These are phyloP conservation scores for Marasmius tenuissimus DNA, from an alignment of 1,284 basidiomycete species.

Conservation along the genomic window DNA sequence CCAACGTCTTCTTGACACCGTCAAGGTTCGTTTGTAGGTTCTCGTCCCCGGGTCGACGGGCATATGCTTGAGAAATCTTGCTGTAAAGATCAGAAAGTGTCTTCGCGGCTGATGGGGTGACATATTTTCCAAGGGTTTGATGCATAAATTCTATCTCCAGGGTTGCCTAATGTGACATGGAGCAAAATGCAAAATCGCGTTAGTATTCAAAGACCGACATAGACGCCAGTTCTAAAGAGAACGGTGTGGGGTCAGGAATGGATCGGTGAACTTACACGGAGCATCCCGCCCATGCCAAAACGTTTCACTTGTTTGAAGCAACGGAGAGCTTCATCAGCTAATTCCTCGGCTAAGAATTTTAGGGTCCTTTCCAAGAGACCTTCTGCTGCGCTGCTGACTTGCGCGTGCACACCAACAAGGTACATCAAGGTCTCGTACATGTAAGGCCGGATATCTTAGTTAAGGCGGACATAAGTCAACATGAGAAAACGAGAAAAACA, in stretches of 20 bases:
- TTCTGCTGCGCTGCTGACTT: constrained; percentile 81
- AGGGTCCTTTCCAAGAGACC: constrained; percentile 83
- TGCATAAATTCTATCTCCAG: constrained; percentile 99
- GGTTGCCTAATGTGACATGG: constrained; percentile 66
- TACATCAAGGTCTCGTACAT: constrained; percentile 89
- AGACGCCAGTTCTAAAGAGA: not conserved
- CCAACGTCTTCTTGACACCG: constrained; percentile 86
- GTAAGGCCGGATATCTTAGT: constrained; percentile 87
- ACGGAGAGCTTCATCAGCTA: constrained; percentile 79
- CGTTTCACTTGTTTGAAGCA: constrained; percentile 85
- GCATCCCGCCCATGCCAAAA: constrained; percentile 98
- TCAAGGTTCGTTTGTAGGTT: constrained; percentile 88
- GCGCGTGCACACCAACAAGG: constrained; percentile 91
- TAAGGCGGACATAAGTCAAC: constrained; percentile 7
- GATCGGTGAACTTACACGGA: constrained; percentile 63
- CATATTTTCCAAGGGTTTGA: constrained; percentile 89
- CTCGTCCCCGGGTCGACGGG: constrained; percentile 76
- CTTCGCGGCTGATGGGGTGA: constrained; percentile 78
- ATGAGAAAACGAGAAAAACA: not conserved
- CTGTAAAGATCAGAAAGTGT: constrained; percentile 91
- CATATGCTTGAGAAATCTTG: constrained; percentile 91
- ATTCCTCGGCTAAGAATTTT: constrained; percentile 78
- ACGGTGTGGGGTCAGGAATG: not conserved
- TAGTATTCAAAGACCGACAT: not conserved
- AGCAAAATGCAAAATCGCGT: not conserved